Percentiles rank a stretch among this genome's conserved stretches.
Conservation (phyloP, 1,139 yeast genomes). For the Zygosaccharomyces sapae region DNA sequence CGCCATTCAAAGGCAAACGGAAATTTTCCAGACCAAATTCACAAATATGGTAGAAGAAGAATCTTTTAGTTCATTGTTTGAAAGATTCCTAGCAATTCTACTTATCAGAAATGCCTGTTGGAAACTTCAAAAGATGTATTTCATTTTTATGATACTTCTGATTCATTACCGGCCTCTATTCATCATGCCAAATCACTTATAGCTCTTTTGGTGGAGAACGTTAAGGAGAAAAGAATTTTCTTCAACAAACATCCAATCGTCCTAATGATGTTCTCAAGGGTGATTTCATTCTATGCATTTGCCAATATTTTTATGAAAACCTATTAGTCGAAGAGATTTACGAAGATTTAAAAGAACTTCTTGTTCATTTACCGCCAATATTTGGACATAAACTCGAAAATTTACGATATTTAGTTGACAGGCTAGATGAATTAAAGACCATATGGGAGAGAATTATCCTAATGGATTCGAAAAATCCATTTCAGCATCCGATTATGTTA, state of each 20-base stretch:
- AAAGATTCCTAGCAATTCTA: constrained; percentile 25
- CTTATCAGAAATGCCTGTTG: constrained; percentile 25
- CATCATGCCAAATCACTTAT: constrained; percentile 24
- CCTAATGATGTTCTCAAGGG: constrained; percentile 20
- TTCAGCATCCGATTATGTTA: constrained; percentile 30
- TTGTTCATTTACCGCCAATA: constrained; percentile 18
- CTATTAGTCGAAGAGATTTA: constrained; percentile 23
- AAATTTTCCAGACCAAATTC: constrained; percentile 22
- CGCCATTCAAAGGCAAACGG: constrained; percentile 28
- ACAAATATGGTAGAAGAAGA: constrained; percentile 13
- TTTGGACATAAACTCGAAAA: constrained; percentile 38
- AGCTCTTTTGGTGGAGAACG: constrained; percentile 23
- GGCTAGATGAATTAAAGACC: constrained; percentile 23
- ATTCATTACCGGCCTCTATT: constrained; percentile 20
- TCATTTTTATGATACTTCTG: constrained; percentile 24
- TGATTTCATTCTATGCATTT: constrained; percentile 28
- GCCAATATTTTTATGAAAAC: constrained; percentile 25
- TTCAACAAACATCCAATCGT: constrained; percentile 32
- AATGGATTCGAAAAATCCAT: constrained; percentile 19
- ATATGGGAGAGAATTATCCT: constrained; percentile 28
- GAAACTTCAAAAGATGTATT: constrained; percentile 28
- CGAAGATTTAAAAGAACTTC: constrained; percentile 25
- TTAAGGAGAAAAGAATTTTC: constrained; percentile 12
- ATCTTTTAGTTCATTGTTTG: constrained; percentile 25
- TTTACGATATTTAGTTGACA: constrained; percentile 37